Conservation (phyloP, 331 rosid species). For the Malus hybrid region DNA sequence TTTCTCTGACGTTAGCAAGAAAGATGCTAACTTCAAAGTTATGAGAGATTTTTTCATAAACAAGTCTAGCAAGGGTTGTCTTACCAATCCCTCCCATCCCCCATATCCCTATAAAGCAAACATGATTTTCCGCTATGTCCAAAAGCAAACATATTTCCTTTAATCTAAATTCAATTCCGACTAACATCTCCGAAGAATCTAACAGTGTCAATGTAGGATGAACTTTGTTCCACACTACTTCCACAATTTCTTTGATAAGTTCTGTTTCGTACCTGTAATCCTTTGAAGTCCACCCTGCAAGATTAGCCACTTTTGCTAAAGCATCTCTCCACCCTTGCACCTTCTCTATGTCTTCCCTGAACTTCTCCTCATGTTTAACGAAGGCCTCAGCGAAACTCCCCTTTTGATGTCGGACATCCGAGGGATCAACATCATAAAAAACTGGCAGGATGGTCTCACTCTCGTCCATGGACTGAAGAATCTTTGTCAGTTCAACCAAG, state of each 20-base stretch:
- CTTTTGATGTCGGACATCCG: neutral
- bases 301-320: neutral
- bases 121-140: neutral
- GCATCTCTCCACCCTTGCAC: conserved; percentile 12
- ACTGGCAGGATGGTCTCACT: neutral
- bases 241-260: conserved; percentile 4
- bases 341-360: neutral
- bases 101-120: conserved; percentile 13
- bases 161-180: conserved; percentile 5
- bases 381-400: neutral
- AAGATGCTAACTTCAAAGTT: conserved; percentile 3
- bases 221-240: neutral
- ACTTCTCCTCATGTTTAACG: neutral
- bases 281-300: conserved; percentile 2
- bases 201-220: neutral
- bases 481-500: conserved; percentile 9
- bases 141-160: neutral
- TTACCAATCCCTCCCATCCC: conserved; percentile 26
- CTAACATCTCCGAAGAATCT: conserved; percentile 1
- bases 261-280: conserved; percentile 9
- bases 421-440: conserved; percentile 3
- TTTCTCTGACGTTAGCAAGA: conserved; percentile 9
- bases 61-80: conserved; percentile 15
- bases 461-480: neutral
- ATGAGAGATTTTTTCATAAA: neutral